Evolutionary conservation across 2,329 filamentous ascomycete species (phyloP).

Genomic region (Juglanconis oblonga): DNA sequence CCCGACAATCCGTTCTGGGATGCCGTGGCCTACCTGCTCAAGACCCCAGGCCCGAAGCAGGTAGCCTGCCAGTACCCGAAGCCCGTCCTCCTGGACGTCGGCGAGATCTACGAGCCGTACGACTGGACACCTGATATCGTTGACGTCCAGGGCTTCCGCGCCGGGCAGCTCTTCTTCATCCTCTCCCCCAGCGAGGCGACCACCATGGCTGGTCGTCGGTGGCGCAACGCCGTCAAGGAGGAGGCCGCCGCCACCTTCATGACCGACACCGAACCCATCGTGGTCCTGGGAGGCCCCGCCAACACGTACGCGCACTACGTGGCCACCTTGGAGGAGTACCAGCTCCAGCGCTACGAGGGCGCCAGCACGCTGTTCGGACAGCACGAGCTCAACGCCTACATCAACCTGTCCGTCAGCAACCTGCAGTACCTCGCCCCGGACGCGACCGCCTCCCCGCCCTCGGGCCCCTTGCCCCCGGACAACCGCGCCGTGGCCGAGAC

Average conservation of each 20-base stretch:
- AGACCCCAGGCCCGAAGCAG: constrained; percentile 67
- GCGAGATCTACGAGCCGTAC: constrained; percentile 72
- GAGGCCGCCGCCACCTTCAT: constrained; percentile 43
- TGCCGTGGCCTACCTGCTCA: constrained; percentile 67
- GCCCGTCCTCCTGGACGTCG: constrained; percentile 82
- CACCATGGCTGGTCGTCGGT: constrained; percentile 86
- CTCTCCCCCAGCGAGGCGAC: constrained; percentile 85
- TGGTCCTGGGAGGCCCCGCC: constrained; percentile 81
- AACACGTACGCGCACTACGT: constrained; percentile 71
- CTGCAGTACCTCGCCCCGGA: constrained; percentile 62
- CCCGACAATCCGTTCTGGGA: constrained; percentile 79
- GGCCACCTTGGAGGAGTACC: constrained; percentile 45
- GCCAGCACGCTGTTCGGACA: constrained; percentile 86
- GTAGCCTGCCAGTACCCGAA: constrained; percentile 75
- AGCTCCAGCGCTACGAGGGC: constrained; percentile 88
- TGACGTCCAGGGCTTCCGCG: constrained; percentile 78
- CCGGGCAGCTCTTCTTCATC: constrained; percentile 81
- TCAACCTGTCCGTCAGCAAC: constrained; percentile 76
- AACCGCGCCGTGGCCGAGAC: constrained; percentile 72
- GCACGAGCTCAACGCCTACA: constrained; percentile 79
- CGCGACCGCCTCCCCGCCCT: constrained; percentile 38
- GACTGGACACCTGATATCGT: constrained; percentile 86
- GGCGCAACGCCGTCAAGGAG: constrained; percentile 67
- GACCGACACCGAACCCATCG: constrained; percentile 53
- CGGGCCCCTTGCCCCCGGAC: constrained; percentile 70